Evolutionary conservation across 192 early-diverging fungal species (phyloP).

Genomic region (Coemansia aciculifera): DNA sequence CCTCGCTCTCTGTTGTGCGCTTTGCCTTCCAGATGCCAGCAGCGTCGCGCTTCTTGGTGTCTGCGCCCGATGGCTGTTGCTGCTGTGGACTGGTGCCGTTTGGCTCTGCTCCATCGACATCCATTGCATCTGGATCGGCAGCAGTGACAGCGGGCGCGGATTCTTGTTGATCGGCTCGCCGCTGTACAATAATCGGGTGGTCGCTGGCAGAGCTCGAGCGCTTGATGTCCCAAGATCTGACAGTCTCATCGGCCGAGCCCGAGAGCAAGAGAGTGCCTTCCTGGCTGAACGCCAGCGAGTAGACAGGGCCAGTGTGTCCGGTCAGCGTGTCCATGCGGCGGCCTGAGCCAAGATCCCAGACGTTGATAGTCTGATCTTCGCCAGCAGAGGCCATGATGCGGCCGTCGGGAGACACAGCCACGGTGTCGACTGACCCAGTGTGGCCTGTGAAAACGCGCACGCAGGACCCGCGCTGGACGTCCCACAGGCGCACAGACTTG

Average conservation of each 20-base stretch:
- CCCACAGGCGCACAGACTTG: constrained; percentile 87
- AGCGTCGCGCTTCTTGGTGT: constrained; percentile 53
- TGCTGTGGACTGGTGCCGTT: constrained; percentile 1
- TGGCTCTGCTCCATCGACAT: constrained; percentile 3
- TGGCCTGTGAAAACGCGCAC: constrained; percentile 92
- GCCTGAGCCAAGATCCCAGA: constrained; percentile 93
- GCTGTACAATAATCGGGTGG: constrained; percentile 38
- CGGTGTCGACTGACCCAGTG: constrained; percentile 73
- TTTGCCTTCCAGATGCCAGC: constrained; percentile 53
- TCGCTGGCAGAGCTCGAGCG: constrained; percentile 53
- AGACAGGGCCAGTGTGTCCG: constrained; percentile 82
- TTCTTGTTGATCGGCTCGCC: constrained; percentile 17
- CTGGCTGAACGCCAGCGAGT: constrained; percentile 82
- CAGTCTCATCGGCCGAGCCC: constrained; percentile 84
- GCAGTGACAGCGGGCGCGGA: constrained; percentile 26
- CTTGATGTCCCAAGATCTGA: constrained; percentile 87
- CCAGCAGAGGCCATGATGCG: constrained; percentile 85
- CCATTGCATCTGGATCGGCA: constrained; percentile 25
- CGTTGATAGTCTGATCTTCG: constrained; percentile 63
- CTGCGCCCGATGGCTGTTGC: not conserved
- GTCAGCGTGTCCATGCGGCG: constrained; percentile 77
- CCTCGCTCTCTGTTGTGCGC: constrained; percentile 47
- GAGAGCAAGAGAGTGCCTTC: constrained; percentile 81
- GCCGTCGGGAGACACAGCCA: constrained; percentile 93
- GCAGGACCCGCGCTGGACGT: constrained; percentile 84